Conservation (phyloP, 2,329 filamentous ascomycete genomes). For the Pseudopyricularia javanii region DNA sequence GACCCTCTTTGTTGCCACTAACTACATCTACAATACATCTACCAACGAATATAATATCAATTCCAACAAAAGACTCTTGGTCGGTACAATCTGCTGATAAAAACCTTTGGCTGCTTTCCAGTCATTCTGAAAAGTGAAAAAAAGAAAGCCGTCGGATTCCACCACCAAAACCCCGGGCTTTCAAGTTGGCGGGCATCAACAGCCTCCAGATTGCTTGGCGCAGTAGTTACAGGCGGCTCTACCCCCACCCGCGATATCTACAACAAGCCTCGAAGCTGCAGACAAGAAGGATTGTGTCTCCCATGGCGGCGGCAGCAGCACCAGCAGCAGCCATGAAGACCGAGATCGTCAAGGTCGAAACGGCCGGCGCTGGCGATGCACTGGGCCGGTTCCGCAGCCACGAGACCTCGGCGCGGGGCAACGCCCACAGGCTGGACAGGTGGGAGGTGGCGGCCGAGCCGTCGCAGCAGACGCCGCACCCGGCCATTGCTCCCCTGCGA, state of each 20-base stretch:
- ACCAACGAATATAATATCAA: no score
- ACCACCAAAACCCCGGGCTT: not conserved
- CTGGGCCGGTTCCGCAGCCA: slow-evolving; percentile 9
- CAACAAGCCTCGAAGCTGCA: not conserved
- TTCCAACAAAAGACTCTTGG: no score
- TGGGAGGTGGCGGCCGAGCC: slow-evolving; percentile 25
- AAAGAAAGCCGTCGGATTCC: no score
- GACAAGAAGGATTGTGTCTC: no score
- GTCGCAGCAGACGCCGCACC: slow-evolving; percentile 8
- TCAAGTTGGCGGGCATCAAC: not conserved
- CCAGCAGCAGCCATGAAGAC: slow-evolving; percentile 10
- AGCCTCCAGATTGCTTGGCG: not conserved
- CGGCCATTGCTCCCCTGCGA: slow-evolving; percentile 30
- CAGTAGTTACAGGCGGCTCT: not conserved
- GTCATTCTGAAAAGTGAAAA: no score
- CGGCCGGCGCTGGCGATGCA: slow-evolving; percentile 1
- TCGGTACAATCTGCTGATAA: no score
- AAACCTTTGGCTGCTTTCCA: no score
- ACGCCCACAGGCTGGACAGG: slow-evolving; percentile 13
- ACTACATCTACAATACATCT: no score
- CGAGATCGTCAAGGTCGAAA: slow-evolving; percentile 9
- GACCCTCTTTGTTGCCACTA: not conserved
- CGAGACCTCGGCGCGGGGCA: not conserved
- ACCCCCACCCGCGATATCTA: not conserved
- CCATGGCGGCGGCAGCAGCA: no score